phyloP scores from a whole-genome alignment of 2,329 filamentous ascomycete species.

The Clonostachys sp. region DNA sequence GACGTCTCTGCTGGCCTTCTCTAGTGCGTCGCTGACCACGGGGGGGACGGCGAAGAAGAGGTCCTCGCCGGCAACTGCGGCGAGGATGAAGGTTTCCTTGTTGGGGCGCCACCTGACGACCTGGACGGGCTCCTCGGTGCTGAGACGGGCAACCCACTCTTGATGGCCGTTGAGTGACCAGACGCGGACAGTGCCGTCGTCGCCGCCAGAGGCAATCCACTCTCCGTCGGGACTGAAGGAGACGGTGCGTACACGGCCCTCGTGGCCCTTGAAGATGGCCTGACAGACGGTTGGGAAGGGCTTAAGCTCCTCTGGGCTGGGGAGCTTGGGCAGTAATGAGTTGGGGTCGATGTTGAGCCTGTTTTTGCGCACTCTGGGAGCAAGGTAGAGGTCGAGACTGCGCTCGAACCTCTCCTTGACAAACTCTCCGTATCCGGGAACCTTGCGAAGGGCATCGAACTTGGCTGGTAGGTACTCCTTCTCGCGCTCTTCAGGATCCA shows the following conservation, averaged over 20 bases:
- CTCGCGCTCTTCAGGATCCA: constrained; percentile 86
- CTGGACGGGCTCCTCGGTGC: constrained; percentile 75
- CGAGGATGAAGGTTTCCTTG: constrained; percentile 74
- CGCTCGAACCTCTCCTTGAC: constrained; percentile 96
- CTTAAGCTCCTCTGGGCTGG: constrained; percentile 86
- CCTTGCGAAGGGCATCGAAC: constrained; percentile 80
- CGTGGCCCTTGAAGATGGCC: constrained; percentile 82
- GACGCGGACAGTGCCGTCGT: constrained; percentile 86
- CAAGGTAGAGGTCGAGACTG: constrained; percentile 91
- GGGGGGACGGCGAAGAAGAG: constrained; percentile 80
- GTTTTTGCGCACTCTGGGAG: constrained; percentile 86
- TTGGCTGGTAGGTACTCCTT: constrained; percentile 82
- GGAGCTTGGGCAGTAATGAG: constrained; percentile 87
- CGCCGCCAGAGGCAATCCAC: constrained; percentile 87
- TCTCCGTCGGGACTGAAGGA: constrained; percentile 80
- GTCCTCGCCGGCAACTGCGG: constrained; percentile 79
- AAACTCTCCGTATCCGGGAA: constrained; percentile 84
- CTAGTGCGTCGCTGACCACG: constrained; percentile 67
- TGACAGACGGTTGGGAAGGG: constrained; percentile 92
- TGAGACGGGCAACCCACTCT: constrained; percentile 78
- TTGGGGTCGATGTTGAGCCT: constrained; percentile 95
- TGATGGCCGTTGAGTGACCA: constrained; percentile 91
- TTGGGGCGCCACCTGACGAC: constrained; percentile 86
- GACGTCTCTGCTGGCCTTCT: constrained; percentile 69
- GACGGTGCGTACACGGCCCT: constrained; percentile 80